Conservation (phyloP, 805 yeast species). For the Ogataea populi-albae region DNA sequence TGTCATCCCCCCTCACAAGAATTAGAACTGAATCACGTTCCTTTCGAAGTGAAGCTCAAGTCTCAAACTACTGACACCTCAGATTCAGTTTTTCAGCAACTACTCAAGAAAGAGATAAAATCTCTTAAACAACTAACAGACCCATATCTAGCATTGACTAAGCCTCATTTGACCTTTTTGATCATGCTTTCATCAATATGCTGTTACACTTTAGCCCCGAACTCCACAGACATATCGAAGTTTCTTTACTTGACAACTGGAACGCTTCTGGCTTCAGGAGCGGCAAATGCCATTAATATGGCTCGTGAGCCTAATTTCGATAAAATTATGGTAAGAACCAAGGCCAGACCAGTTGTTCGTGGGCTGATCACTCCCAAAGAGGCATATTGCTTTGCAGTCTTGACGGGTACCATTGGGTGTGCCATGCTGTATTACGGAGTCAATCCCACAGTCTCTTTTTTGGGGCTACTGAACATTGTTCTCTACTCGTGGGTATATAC, state of each 20-base stretch:
- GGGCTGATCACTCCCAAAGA: constrained; percentile 73
- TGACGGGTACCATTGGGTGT: constrained; percentile 70
- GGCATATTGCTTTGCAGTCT: constrained; percentile 77
- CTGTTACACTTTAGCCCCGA: constrained; percentile 89
- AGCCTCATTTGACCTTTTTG: constrained; percentile 82
- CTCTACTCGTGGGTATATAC: constrained; percentile 91
- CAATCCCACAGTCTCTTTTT: constrained; percentile 74
- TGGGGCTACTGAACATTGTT: constrained; percentile 79
- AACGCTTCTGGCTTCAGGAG: constrained; percentile 82
- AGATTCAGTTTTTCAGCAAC: constrained; percentile 22
- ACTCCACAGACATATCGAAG: constrained; percentile 68
- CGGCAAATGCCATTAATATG: constrained; percentile 97
- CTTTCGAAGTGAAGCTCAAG: constrained; percentile 56
- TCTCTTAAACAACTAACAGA: constrained; percentile 40
- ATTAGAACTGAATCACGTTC: constrained; percentile 33
- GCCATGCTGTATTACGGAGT: constrained; percentile 73
- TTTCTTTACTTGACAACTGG: constrained; percentile 76
- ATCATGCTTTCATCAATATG: constrained; percentile 92
- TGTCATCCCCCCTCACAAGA: constrained; percentile 37
- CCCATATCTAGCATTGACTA: constrained; percentile 79
- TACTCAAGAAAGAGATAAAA: constrained; percentile 24
- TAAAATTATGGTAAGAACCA: constrained; percentile 81
- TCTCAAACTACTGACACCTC: constrained; percentile 5
- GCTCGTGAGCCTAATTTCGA: constrained; percentile 94
- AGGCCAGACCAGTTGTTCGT: constrained; percentile 84